A percentile compares a stretch with the other conserved stretches of the same genome.
Conservation (phyloP, 1,139 yeast species). For the Geotrichum aggregatum region DNA sequence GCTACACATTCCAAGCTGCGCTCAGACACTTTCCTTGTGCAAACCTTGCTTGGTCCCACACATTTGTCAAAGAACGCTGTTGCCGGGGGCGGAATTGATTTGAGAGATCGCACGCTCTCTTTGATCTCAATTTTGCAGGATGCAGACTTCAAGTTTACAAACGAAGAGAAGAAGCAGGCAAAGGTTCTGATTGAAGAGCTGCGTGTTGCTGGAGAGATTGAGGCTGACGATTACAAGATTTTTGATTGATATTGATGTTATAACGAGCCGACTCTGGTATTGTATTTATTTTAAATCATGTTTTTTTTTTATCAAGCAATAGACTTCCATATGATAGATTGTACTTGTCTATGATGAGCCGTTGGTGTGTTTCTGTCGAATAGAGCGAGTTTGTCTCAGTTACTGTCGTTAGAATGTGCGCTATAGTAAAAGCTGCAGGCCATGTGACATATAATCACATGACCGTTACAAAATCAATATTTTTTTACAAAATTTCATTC, state of each 20-base stretch:
- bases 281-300: slow-evolving; percentile 11
- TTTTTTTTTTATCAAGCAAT: not conserved
- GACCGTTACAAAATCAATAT: too few relatives aligned
- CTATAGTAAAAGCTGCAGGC: not conserved
- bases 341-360: too few relatives aligned
- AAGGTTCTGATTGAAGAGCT: slow-evolving; percentile 40
- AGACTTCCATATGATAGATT: too few relatives aligned
- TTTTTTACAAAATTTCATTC: too few relatives aligned
- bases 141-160: slow-evolving; percentile 47
- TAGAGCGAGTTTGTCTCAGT: too few relatives aligned
- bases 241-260: too few relatives aligned
- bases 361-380: too few relatives aligned
- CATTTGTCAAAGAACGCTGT: slow-evolving; percentile 11
- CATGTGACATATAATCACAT: not conserved
- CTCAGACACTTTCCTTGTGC: slow-evolving; percentile 7
- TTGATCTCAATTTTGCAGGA: slow-evolving; percentile 24
- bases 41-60: slow-evolving; percentile 12
- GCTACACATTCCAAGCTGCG: slow-evolving; percentile 14
- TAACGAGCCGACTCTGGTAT: too few relatives aligned
- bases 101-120: slow-evolving; percentile 17
- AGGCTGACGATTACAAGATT: slow-evolving; percentile 18
- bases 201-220: slow-evolving; percentile 19
- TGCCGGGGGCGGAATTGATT: not conserved
- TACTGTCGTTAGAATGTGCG: too few relatives aligned
- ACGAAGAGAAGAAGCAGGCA: slow-evolving; percentile 46